These are phyloP conservation scores for Wickerhamomyces sp. DNA, from an alignment of 1,139 yeast species.

Conservation along the genomic window DNA sequence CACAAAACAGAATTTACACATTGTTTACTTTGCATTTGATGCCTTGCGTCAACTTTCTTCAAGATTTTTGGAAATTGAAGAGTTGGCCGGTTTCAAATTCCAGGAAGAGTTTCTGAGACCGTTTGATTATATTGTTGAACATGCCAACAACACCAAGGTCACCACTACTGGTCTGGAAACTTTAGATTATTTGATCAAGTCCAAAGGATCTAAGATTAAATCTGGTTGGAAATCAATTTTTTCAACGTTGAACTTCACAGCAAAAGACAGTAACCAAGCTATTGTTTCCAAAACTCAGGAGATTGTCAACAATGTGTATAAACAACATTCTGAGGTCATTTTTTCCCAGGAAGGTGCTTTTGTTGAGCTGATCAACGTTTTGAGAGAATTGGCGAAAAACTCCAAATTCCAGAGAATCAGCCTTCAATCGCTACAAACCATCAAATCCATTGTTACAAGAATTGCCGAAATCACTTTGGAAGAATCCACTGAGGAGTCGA, in stretches of 20 bases:
- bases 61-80: conserved; percentile 90
- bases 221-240: conserved; percentile 96
- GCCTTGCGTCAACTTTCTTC: conserved; percentile 89
- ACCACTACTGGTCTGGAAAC: conserved; percentile 91
- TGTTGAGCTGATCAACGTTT: conserved; percentile 66
- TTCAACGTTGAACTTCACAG: conserved; percentile 50
- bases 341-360: conserved; percentile 68
- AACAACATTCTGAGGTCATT: conserved; percentile 58
- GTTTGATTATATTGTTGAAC: conserved; percentile 70
- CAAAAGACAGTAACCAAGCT: conserved; percentile 37
- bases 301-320: conserved; percentile 58
- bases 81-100: conserved; percentile 90
- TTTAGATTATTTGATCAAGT: conserved; percentile 75
- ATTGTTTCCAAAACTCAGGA: conserved; percentile 61
- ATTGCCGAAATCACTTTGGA: conserved; percentile 47
- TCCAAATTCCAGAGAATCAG: conserved; percentile 76
- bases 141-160: conserved; percentile 65
- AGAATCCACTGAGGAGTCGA: conserved; percentile 42
- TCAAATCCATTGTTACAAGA: conserved; percentile 57
- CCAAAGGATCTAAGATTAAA: conserved; percentile 68
- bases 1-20: conserved; percentile 67
- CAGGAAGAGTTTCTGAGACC: conserved; percentile 93
- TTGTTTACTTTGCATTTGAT: conserved; percentile 88
- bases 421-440: conserved; percentile 73
- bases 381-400: conserved; percentile 80